Conservation (phyloP, 2,329 filamentous ascomycete genomes). For the Colletotrichum siamense region DNA sequence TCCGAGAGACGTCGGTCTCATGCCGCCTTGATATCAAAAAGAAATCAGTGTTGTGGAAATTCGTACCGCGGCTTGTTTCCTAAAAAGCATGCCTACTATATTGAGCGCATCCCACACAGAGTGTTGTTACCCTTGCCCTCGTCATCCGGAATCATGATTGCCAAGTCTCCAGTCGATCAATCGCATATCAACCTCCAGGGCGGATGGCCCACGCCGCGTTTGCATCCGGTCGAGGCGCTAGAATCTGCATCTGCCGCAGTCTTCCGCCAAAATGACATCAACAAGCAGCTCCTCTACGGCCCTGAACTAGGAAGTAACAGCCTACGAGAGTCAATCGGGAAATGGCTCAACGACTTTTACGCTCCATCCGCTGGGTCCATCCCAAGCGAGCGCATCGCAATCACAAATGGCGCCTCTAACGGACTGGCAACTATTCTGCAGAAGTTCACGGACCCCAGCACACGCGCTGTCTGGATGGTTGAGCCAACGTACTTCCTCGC, state of each 20-base stretch:
- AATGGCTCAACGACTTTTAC: slow-evolving; percentile 74
- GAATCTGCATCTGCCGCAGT: not conserved
- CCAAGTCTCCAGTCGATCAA: not conserved
- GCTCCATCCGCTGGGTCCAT: not conserved
- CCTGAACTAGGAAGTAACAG: not conserved
- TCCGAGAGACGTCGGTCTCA: not conserved
- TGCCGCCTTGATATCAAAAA: not conserved
- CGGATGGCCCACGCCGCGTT: not conserved
- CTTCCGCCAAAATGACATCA: not conserved
- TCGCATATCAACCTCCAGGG: not conserved
- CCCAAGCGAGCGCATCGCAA: slow-evolving; percentile 69
- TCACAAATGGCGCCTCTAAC: slow-evolving; percentile 86
- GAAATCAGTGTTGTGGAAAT: rapidly evolving
- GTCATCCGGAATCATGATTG: not conserved
- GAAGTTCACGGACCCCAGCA: slow-evolving; percentile 82
- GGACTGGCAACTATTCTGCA: slow-evolving; percentile 78
- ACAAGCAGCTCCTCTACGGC: not conserved
- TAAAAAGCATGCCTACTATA: not conserved
- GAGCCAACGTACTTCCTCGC: slow-evolving; percentile 83
- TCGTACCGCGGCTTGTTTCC: not conserved
- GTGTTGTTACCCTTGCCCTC: not conserved
- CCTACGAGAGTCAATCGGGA: slow-evolving; percentile 52
- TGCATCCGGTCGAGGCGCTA: not conserved
- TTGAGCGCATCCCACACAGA: not conserved
- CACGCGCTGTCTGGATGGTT: slow-evolving; percentile 78